Base-by-base conservation (phyloP, 371 early-diverging fungal species). In the Mucor saturninus region DNA sequence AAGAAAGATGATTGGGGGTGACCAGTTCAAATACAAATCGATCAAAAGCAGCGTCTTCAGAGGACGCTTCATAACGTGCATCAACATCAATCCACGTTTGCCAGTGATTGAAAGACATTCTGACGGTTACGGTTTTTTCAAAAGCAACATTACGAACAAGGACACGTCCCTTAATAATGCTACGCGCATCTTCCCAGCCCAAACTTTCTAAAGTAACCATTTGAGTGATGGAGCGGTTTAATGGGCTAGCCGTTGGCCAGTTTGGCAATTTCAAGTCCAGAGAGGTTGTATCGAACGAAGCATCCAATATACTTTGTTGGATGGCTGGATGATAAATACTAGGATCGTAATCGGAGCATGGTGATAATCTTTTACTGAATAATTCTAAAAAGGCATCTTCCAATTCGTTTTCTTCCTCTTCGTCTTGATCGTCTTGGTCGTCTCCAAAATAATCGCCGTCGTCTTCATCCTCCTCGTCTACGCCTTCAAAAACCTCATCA, bases 101-200 rank as follows among this genome's bases (percentile, higher is more conserved):
- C 74, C 74, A 73, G 32, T 57, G 42, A 43, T 73, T 62, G 40
- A 65, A 56, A 8, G 68, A 57, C 39, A 64, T 67, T 26, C 74
- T 39, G 13, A 62, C 37, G 1, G 52, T 46, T 2, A 73, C 68
- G 7, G 32, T 54, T 52, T 73, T 73, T 54, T 69, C 62, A 45
- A 58, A 73, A 21, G 62, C 64, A 11, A 69, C 9, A 56, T 73
- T 73, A 43, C 56, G 62, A 10, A 65, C 65, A 21, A 62, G 37
- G 86, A 26, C 71, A 59, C 31, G 65, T 50, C 4, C 88, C 66
- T 52, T 68, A 65, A 90, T 88, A 86, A 56, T 64, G 71, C 62
- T 31, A 10, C 39, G 32, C 32, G 15, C 21, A 26, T 51, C 42
- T 30, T 51, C 43, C 60, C 60, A 60, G 15, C 4, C 42, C 10